phyloP scores from a whole-genome alignment of 148 eudicot genomes.

The Drosera capensis region DNA sequence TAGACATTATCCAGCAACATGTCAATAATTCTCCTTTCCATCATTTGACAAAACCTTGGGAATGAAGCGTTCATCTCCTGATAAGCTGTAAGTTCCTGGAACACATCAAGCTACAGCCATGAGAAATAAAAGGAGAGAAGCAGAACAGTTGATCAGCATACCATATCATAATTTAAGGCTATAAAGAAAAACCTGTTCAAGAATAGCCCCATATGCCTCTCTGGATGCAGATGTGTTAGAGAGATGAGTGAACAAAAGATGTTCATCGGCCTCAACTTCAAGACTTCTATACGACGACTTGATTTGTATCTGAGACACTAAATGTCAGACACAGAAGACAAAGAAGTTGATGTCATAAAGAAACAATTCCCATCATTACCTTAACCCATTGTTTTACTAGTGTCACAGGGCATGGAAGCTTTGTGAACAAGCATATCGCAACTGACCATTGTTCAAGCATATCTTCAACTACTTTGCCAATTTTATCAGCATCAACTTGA shows the following conservation, averaged over 20 bases:
- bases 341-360: background rate
- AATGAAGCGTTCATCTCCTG: constrained; percentile 31
- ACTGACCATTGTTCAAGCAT: constrained; percentile 66
- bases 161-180: background rate
- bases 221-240: constrained; percentile 19
- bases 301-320: constrained; percentile 41
- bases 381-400: constrained; percentile 76
- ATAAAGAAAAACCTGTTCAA: constrained; percentile 58
- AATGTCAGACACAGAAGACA: constrained; percentile 8
- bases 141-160: background rate
- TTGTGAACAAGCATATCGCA: constrained; percentile 27
- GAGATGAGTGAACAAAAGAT: constrained; percentile 31
- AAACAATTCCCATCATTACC: constrained; percentile 26
- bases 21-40: constrained; percentile 46
- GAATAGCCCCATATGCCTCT: constrained; percentile 28
- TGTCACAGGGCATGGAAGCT: constrained; percentile 44
- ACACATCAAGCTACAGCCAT: constrained; percentile 9
- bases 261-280: constrained; percentile 15
- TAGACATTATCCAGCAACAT: constrained; percentile 45
- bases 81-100: constrained; percentile 66
- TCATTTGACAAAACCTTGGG: constrained; percentile 39
- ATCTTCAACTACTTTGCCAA: constrained; percentile 16
- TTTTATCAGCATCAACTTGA: constrained; percentile 24
- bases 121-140: background rate
- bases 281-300: constrained; percentile 22